Base-by-base conservation (phyloP, 768 basidiomycete species). In the Kwoniella mangroviensis region DNA sequence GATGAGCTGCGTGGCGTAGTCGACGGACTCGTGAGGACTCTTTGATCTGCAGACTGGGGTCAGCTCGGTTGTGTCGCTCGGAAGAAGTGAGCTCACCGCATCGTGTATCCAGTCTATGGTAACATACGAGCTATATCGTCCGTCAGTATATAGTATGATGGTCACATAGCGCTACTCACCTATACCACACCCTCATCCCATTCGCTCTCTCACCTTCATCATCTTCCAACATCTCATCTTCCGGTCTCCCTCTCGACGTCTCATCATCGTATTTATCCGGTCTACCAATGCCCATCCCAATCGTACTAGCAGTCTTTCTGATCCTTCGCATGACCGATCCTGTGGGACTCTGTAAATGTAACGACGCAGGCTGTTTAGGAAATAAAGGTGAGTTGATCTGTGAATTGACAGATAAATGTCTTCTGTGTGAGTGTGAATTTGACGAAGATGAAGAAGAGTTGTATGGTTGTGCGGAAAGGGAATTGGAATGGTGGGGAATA, bases 51-150 rank as follows among this genome's bases (percentile, higher is more conserved):
- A 73, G n/a, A 15, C 62, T 10, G 64, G 28, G 40, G 68, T 54
- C 63, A 69, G 65, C 2, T 24, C 45, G 24, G 68, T 52, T 2
- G 24, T 11, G 75, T 72, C 55, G 66, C 22, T 21, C 68, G 26
- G 45, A 28, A 1, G 2, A 10, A 42, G 17, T 57, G 22, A 22
- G 4, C 85, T 80, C 72, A 85, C 84, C 51, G 92, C 88, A 84
- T 98, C 96, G 77, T 98, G 96, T 64, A 98, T 85, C 96, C 95
- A 98, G 83, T 98, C 94, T 67, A 96, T 91, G 21, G 92, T 93
- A 0, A 92, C 90, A 84, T 90, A 96, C 2, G 91, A 74, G 63
- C 78, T 81, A 64, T 26, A 10, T 22, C 42, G 24, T 56, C 22
- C 22, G 34, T 63, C 68, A 69, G 28, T 28, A 28, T 28, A 4